Conservation (phyloP, 257 asterid genomes). For the Solanum sejunctum region DNA sequence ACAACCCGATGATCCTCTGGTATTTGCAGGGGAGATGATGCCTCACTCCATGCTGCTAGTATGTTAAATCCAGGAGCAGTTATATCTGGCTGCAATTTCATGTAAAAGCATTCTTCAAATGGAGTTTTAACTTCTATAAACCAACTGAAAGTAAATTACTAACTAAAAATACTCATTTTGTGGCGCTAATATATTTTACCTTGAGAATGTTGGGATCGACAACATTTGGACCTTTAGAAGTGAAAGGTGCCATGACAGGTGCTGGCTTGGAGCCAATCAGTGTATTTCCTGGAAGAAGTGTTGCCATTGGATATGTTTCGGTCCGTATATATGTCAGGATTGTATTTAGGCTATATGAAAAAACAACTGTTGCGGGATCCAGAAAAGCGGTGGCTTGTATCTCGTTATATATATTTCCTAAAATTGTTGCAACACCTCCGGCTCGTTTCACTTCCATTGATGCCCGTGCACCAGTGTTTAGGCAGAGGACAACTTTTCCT, state of each 20-base stretch:
- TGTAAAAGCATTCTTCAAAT: neutral
- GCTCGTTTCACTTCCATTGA: conserved; percentile 32
- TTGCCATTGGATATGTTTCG: conserved; percentile 7
- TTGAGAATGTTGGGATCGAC: conserved; percentile 32
- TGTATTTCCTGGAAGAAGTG: conserved; percentile 11
- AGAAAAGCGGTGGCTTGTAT: conserved; percentile 6
- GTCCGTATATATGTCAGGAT: conserved; percentile 5
- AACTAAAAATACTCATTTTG: neutral
- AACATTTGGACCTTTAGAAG: conserved; percentile 17
- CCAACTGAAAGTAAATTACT: neutral
- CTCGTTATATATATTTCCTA: conserved; percentile 7
- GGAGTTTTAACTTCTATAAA: neutral
- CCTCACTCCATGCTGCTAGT: conserved; percentile 34
- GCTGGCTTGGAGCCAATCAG: conserved; percentile 17
- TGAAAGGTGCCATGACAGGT: conserved; percentile 31
- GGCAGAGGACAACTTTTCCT: conserved; percentile 39
- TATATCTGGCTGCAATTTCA: conserved; percentile 20
- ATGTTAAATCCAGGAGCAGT: conserved; percentile 32
- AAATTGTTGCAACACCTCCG: conserved; percentile 34
- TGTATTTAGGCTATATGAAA: neutral
- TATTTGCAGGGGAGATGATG: conserved; percentile 12
- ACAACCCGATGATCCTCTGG: conserved; percentile 12
- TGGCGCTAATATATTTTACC: conserved; percentile 3
- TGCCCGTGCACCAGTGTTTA: neutral
- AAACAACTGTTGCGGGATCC: conserved; percentile 11